Evolutionary conservation across 345 rosid species (phyloP), one percentile per base, ranked within the genome.

Genomic region (Gossypium thurberi): DNA sequence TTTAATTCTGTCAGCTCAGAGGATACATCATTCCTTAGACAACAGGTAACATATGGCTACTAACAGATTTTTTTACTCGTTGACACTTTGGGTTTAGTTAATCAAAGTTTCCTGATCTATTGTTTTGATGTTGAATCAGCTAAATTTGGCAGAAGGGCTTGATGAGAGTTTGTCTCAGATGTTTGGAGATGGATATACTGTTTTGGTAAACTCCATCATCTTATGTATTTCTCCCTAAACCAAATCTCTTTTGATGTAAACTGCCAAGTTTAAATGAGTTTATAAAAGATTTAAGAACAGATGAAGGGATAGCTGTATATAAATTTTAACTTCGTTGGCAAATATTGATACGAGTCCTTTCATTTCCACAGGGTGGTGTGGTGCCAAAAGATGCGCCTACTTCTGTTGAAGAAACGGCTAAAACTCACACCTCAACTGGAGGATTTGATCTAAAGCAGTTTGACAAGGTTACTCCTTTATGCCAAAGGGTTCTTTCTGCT

Each of bases 401-500:
- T 80, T 76, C 83, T 76, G 82, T 80, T 77, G 82, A 84, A 83
- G 84, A 83, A 73, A 71, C 81, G 47, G 75, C 75, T 67, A 77
- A 81, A 72, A 75, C 79, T 57, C 80, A 84, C 78, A 74, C 84
- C 70, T 70, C 85, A 57, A 75, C 73, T 82, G 88, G 84, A 76
- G 80, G 78, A 79, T 55, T 81, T 70, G 91, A 85, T 65, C 71
- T 77, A 81, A 89, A 84, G 74, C 84, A 81, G 75, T 81, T 85
- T 72, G 88, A 81, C 73, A 90, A 88, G 78, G 85, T 75, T 73
- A 83, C 89, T 79, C 90, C 97, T 23, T 70, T 95, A 79, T 95
- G 84, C 84, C 92, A 91, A 75, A 86, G 98, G 77, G 85, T 92
- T 73, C 91, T 95, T 67, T 89, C 98, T 72, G 97, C 99, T 76